Evolutionary conservation across 75 land plant species (phyloP), one percentile per base, ranked within the genome.

Genomic region (Isoetes taiwanensis): DNA sequence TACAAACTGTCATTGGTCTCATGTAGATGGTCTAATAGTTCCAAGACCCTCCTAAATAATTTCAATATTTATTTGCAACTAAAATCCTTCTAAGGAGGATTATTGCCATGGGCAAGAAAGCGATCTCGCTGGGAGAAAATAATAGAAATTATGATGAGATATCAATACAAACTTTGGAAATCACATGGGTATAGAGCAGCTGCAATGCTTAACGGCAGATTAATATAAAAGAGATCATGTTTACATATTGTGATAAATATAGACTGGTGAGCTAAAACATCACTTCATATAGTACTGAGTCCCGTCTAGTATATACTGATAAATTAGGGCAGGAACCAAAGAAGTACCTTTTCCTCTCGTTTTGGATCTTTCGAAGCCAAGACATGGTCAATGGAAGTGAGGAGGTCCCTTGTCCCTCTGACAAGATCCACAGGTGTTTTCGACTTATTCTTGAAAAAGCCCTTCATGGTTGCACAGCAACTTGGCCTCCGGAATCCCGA

Each of bases 371-470:
- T 64, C 4, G 55, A 10, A 8, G 34, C 50, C 50, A 52, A 20
- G 19, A 32, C 17, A 12, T 41, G 50, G 21, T 81, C 75, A 23
- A 70, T 37, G 35, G 61, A 75, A 35, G 65, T 28, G 28, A 94
- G 76, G 27, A 89, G 80, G 63, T 94, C 99, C 28, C 96, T 73
- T 9, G 96, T 84, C 54, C 63, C 72, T 4, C 86, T 69, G 27
- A 94, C 96, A 42, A 89, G 53, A 31, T 94, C 99, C 29, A 69
- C 81, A 2, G 84, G 90, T 24, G 99, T 84, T 32, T 76, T 67
- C 11, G 96, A 81, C 68, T 89, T 94, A 37, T 85, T 62, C 82
- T 94, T 84, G 62, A 94, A 94, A 19, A 94, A 67, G 0, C 90
- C 83, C 79, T 91, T 91, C 97, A 91, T 91, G n/a, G n/a, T n/a